Conservation (phyloP, 2,329 filamentous ascomycete genomes). For the Thyridium curvatum region DNA sequence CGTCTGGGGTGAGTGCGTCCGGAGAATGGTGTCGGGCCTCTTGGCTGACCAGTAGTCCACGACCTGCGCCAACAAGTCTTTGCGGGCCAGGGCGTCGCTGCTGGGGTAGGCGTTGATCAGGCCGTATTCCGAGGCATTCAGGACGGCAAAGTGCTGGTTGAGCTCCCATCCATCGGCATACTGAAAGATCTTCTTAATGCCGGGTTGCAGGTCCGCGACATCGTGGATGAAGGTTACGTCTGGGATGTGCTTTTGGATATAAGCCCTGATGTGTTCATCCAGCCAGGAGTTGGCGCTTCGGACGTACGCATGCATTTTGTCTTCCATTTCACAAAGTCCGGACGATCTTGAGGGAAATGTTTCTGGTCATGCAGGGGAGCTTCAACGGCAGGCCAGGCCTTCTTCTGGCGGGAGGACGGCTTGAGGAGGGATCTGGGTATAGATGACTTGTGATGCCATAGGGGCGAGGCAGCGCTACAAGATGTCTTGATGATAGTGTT, state of each 20-base stretch:
- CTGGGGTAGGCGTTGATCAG: constrained; percentile 32
- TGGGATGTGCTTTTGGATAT: constrained; percentile 19
- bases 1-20: constrained; percentile 21
- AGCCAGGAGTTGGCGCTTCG: constrained; percentile 21
- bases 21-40: constrained; percentile 22
- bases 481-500: no score
- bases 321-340: neutral
- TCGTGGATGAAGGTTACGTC: constrained; percentile 20
- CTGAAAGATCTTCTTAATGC: constrained; percentile 18
- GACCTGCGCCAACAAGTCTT: constrained; percentile 25
- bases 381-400: no score
- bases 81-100: constrained; percentile 29
- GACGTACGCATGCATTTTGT: constrained; percentile 18
- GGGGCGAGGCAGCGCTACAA: no score
- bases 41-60: constrained; percentile 30
- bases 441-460: no score
- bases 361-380: no score
- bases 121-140: constrained; percentile 18
- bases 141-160: constrained; percentile 22
- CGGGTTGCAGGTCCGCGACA: constrained; percentile 17
- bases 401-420: no score
- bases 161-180: constrained; percentile 27
- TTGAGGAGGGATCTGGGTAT: no score
- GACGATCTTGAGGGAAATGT: no score
- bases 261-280: constrained; percentile 21